phyloP scores from a whole-genome alignment of 2,329 filamentous ascomycete genomes.

The Raffaelea albimanens region DNA sequence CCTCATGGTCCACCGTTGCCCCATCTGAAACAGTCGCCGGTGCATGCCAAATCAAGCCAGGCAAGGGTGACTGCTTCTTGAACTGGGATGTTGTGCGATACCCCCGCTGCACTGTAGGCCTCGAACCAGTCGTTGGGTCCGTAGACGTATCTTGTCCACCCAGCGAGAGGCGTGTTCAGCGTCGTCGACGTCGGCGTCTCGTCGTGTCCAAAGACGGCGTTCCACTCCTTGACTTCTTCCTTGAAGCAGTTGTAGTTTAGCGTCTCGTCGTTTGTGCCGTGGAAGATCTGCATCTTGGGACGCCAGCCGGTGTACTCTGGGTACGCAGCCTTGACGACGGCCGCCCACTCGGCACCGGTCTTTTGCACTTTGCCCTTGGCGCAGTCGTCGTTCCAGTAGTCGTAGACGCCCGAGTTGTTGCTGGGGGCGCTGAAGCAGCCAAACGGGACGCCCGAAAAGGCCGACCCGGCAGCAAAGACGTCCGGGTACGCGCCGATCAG shows the following conservation, averaged over 20 bases:
- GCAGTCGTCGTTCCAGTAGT: conserved; percentile 43
- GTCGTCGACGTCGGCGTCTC: conserved; percentile 19
- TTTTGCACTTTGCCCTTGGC: conserved; percentile 35
- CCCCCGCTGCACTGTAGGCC: conserved; percentile 27
- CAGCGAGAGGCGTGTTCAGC: conserved; percentile 21
- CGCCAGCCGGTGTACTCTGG: conserved; percentile 39
- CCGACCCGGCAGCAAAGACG: conserved; percentile 38
- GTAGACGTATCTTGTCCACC: conserved; percentile 28
- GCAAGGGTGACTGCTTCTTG: conserved; percentile 26
- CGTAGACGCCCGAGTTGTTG: conserved; percentile 17
- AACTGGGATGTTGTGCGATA: conserved; percentile 28
- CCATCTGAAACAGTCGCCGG: conserved; percentile 25
- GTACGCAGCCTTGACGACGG: conserved; percentile 31
- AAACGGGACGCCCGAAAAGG: conserved; percentile 32
- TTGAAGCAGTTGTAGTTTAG: conserved; percentile 42
- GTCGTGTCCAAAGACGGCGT: conserved; percentile 25
- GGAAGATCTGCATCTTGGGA: conserved; percentile 48
- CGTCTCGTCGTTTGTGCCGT: conserved; percentile 42
- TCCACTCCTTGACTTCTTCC: conserved; percentile 47
- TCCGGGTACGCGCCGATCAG: conserved; percentile 42
- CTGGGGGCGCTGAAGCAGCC: conserved; percentile 37
- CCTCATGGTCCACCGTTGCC: conserved; percentile 19
- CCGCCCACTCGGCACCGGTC: conserved; percentile 23
- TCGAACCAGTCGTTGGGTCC: conserved; percentile 26
- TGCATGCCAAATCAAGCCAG: conserved; percentile 28